Evolutionary conservation across 768 basidiomycete species (phyloP).

Genomic region (Cystobasidiopsis lactophilus): DNA sequence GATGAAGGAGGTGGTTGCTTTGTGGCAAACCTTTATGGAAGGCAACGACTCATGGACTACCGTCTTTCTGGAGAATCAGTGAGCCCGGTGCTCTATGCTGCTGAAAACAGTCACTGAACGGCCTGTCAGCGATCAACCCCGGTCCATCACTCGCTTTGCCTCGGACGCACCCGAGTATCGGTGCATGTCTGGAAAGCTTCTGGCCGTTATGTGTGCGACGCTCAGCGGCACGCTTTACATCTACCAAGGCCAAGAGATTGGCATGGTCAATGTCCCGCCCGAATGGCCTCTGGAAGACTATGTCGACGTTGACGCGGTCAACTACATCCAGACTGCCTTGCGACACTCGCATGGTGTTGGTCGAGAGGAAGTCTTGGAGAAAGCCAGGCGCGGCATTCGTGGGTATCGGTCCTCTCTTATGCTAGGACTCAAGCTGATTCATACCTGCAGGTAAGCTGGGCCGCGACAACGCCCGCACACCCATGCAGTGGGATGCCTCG

Average conservation of each 20-base stretch:
- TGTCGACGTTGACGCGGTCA: slow-evolving; percentile 45
- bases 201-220: slow-evolving; percentile 39
- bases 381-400: too few species aligned
- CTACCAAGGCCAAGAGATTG: slow-evolving; percentile 54
- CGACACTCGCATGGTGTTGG: too few species aligned
- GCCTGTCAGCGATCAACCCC: slow-evolving; percentile 18
- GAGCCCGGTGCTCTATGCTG: too few species aligned
- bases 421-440: too few species aligned
- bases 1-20: slow-evolving; percentile 7
- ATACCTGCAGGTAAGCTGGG: slow-evolving; percentile 14
- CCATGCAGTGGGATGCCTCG: slow-evolving; percentile 29
- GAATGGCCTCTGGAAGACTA: slow-evolving; percentile 47
- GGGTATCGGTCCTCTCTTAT: too few species aligned
- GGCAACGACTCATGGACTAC: background rate
- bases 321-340: slow-evolving; percentile 42
- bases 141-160: slow-evolving; percentile 44
- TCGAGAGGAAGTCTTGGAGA: background rate
- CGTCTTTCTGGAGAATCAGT: background rate
- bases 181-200: slow-evolving; percentile 38
- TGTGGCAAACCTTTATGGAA: slow-evolving; percentile 1
- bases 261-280: slow-evolving; percentile 30
- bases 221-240: slow-evolving; percentile 47
- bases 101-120: too few species aligned
- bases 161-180: slow-evolving; percentile 41
- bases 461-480: slow-evolving; percentile 47